These are phyloP conservation scores for Sporopachydermia lactativora DNA, from an alignment of 805 yeast species.

Conservation along the genomic window DNA sequence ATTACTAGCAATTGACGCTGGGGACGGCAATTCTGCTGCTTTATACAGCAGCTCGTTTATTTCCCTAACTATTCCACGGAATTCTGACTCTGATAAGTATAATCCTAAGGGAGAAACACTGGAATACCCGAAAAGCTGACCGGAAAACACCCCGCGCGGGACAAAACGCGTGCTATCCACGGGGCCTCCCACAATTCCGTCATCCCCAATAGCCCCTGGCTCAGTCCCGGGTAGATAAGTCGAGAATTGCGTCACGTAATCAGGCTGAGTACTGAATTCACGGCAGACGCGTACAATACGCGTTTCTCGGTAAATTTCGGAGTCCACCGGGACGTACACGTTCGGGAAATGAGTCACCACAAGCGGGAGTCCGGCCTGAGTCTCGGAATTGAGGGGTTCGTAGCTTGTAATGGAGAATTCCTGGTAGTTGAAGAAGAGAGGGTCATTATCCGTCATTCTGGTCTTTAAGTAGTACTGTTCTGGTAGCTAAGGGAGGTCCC, in stretches of 20 bases:
- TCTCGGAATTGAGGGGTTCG: constrained; percentile 12
- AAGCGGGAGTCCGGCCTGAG: constrained; percentile 19
- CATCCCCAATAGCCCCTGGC: constrained; percentile 39
- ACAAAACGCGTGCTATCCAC: constrained; percentile 15
- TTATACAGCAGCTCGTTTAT: constrained; percentile 28
- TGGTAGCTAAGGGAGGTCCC: too few species aligned
- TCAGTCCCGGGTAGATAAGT: constrained; percentile 42
- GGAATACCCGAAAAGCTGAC: constrained; percentile 34
- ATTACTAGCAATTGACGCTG: background rate
- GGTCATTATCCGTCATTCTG: too few species aligned
- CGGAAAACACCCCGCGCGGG: constrained; percentile 25
- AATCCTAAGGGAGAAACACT: constrained; percentile 37
- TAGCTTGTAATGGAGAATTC: constrained; percentile 33
- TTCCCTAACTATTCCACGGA: constrained; percentile 22
- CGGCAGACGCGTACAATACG: constrained; percentile 52
- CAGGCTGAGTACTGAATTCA: constrained; percentile 24
- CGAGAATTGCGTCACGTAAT: constrained; percentile 43
- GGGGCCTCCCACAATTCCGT: constrained; percentile 2
- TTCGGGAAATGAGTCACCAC: constrained; percentile 60
- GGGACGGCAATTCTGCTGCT: constrained; percentile 17
- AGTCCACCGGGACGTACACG: constrained; percentile 24
- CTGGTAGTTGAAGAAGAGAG: constrained; percentile 50
- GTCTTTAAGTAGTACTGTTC: too few species aligned
- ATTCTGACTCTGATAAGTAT: constrained; percentile 24
- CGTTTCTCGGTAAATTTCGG: constrained; percentile 22